Evolutionary conservation across 139 green algal species (phyloP).

Genomic region (Tetradesmus obliquus): DNA sequence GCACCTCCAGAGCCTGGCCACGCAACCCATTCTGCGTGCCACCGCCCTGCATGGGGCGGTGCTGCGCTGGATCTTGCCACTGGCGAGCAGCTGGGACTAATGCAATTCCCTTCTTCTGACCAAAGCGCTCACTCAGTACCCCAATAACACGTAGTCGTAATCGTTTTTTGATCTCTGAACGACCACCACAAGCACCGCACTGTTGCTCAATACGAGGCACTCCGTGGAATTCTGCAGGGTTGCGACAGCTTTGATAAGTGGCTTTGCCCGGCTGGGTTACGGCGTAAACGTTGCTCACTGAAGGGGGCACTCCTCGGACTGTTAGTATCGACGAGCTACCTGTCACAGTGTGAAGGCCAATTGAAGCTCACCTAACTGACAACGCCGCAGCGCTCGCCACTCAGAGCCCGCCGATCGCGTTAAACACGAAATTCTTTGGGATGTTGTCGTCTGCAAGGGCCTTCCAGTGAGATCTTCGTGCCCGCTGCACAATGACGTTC

Average conservation of each 20-base stretch:
- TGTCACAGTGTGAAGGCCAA: background rate
- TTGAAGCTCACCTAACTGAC: background rate
- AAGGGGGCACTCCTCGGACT: background rate
- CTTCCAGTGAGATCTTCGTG: background rate
- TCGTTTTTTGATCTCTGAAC: background rate
- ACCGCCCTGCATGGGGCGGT: background rate
- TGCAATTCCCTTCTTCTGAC: background rate
- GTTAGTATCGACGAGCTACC: background rate
- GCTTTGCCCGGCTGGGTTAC: background rate
- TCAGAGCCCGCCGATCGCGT: too few species aligned
- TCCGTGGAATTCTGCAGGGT: background rate
- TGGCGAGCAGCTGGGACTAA: background rate
- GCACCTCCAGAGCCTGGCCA: background rate
- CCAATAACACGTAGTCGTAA: background rate
- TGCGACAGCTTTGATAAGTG: background rate
- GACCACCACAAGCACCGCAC: background rate
- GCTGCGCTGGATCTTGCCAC: background rate
- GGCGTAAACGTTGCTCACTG: background rate
- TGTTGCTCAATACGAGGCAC: background rate
- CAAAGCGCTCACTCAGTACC: constrained; percentile 3
- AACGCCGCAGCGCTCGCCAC: background rate
- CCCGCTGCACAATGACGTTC: background rate
- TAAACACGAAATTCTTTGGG: too few species aligned
- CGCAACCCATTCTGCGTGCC: background rate
- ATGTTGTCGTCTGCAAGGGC: background rate